These are phyloP conservation scores for Phytophthora rubi DNA, from an alignment of 352 stramenopile species.

Conservation along the genomic window DNA sequence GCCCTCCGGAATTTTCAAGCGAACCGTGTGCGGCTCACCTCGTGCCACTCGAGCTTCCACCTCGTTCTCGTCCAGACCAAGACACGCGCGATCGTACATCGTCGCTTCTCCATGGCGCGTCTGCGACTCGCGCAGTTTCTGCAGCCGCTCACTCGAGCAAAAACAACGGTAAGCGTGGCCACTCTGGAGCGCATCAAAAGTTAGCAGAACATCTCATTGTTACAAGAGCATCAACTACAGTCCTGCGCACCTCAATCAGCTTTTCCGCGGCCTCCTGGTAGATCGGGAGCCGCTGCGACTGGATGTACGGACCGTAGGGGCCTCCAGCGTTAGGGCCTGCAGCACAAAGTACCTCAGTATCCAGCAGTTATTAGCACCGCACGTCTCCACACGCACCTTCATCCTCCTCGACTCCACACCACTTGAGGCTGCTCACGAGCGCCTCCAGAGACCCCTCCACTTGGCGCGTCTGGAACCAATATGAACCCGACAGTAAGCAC, in stretches of 20 bases:
- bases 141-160: constrained; percentile 94
- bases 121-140: constrained; percentile 91
- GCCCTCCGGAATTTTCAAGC: constrained; percentile 94
- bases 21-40: constrained; percentile 92
- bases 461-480: constrained; percentile 67
- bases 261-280: constrained; percentile 93
- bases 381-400: constrained; percentile 72
- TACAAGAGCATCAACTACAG: background rate
- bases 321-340: constrained; percentile 89
- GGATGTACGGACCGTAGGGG: constrained; percentile 95
- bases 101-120: constrained; percentile 90
- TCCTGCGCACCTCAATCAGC: constrained; percentile 73
- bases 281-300: constrained; percentile 95
- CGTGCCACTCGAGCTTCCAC: constrained; percentile 89
- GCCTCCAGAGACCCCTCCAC: constrained; percentile 86
- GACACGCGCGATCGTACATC: constrained; percentile 98
- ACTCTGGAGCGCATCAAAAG: constrained; percentile 41
- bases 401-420: constrained; percentile 97
- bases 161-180: constrained; percentile 98
- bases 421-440: constrained; percentile 90
- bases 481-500: constrained; percentile 9
- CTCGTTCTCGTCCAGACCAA: constrained; percentile 90
- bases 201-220: background rate
- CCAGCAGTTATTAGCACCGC: background rate
- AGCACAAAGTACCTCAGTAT: constrained; percentile 7